Conservation (phyloP, 371 early-diverging fungal genomes). For the Syncephalastrum contaminatum region DNA sequence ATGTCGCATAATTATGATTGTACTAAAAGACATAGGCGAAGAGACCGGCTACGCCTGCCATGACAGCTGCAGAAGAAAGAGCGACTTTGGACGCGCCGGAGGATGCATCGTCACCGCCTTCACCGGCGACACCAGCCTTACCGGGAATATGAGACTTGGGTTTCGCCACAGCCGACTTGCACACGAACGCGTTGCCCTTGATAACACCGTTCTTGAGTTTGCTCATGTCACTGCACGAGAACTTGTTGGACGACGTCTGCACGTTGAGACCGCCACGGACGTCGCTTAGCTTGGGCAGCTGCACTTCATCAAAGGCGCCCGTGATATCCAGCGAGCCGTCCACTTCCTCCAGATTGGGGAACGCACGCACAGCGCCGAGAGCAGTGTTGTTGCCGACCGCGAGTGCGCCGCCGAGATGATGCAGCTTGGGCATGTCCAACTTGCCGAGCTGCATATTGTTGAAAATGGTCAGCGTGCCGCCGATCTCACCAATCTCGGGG, state of each 20-base stretch:
- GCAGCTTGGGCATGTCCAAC: slow-evolving; percentile 41
- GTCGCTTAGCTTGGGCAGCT: slow-evolving; percentile 39
- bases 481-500: slow-evolving; percentile 36
- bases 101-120: too few species aligned
- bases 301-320: slow-evolving; percentile 46
- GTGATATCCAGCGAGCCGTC: slow-evolving; percentile 53
- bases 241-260: slow-evolving; percentile 36
- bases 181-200: slow-evolving; percentile 35
- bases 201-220: slow-evolving; percentile 32
- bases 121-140: slow-evolving; percentile 11
- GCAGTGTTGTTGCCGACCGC: slow-evolving; percentile 47
- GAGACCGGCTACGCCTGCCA: too few species aligned
- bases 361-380: slow-evolving; percentile 37
- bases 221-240: slow-evolving; percentile 33
- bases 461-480: slow-evolving; percentile 49
- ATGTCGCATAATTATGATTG: too few species aligned
- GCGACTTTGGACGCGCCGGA: too few species aligned
- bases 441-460: slow-evolving; percentile 45
- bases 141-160: slow-evolving; percentile 27
- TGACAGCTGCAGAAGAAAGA: too few species aligned
- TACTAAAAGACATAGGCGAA: too few species aligned
- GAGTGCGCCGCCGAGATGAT: slow-evolving; percentile 53
- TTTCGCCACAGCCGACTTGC: slow-evolving; percentile 27
- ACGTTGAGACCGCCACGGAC: slow-evolving; percentile 47
- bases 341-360: slow-evolving; percentile 47